Base-by-base conservation (phyloP, 192 early-diverging fungal genomes). In the Mortierella hygrophila region DNA sequence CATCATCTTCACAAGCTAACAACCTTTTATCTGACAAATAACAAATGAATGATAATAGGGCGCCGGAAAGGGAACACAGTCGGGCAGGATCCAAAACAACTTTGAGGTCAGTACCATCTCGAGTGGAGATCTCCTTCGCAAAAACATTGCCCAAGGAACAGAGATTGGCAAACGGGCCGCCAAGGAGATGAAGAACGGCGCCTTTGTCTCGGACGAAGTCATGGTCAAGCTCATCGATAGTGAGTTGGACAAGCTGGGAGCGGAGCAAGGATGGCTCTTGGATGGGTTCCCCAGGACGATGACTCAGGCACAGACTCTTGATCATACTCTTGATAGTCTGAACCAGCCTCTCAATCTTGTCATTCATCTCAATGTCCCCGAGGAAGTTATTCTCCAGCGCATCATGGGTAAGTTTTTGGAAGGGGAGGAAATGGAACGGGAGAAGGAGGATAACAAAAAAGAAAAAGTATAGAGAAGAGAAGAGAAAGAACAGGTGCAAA, bases 201-300 rank as follows among this genome's bases (percentile, higher is more conserved):
- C 81, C 0, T 90, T 96, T 63, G 95, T 97, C 18, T 90, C 93
- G 18, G 97, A 97, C 81, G 83, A 91, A n/a, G 70, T 96, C 55
- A 92, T 96, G 77, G 89, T 92, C 63, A 84, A 91, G 70, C 77
- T 97, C 15, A 90, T 97, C 35, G 82, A 92, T 41, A 63, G 41
- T 23, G 96, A 96, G 72, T 88, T 97, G n/a, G 75, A 82, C 37
- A 82, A 81, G 55, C 68, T 89, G 32, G 79, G 91, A 60, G 0
- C 88, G 79, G 71, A 82, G 44, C 81, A 91, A 85, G 91, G 90
- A 88, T 97, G 96, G 95, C 88, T 98, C 38, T 92, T 98, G 47
- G 97, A 98, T 90, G 97, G 95, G 47, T 99, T 97, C 78, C 98
- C 98, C 74, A 91, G 98, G 41, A 97, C 94, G 6, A 88, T 96